Evolutionary conservation across 805 yeast species (phyloP), one percentile per base, ranked within the genome.

Genomic region (Wickerhamiella alocasiicola): DNA sequence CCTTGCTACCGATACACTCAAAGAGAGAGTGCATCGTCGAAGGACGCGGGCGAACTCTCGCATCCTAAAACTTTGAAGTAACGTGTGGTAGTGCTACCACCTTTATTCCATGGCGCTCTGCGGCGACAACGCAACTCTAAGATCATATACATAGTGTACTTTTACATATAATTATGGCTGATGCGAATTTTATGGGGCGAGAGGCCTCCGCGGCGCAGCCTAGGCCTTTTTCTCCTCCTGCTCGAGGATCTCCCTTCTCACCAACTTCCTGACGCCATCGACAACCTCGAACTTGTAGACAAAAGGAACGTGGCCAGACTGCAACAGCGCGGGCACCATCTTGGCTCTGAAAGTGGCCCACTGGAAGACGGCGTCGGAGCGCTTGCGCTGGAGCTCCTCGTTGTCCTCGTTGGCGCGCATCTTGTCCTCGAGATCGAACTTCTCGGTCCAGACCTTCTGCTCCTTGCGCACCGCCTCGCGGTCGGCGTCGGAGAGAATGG

Each of bases 371-470:
- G 78, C 66, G 54, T 71, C 70, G 67, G 91, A 81, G 63, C 95
- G 84, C 56, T 65, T 73, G 67, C 83, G 70, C 60, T 85, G 85
- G 49, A 84, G 70, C 59, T 85, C 96, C 68, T 91, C 78, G 52
- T 82, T 72, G 54, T 93, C 95, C 54, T 85, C 80, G 55, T 82
- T 80, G 45, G 91, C 94, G 64, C 85, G 96, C 88, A 84, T 87
- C 36, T 88, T 88, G 65, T 91, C 99, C 48, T 72, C 68, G 65
- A 85, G 95, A 52, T 88, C 97, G 66, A 87, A 91, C 64, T 83
- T 85, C 31, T 91, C 91, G 53, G 85, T 70, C 71, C 81, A 83
- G 63, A 82, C 88, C 59, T 78, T 75, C 67, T 88, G 66, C 66
- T 80, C 80, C 80, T 82, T 81, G 68, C 83, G 74, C 48, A 91